Percentiles rank a stretch among this genome's conserved stretches.
Evolutionary conservation across 441 rosid genomes (phyloP).

Genomic region (Euphorbia celastroides): DNA sequence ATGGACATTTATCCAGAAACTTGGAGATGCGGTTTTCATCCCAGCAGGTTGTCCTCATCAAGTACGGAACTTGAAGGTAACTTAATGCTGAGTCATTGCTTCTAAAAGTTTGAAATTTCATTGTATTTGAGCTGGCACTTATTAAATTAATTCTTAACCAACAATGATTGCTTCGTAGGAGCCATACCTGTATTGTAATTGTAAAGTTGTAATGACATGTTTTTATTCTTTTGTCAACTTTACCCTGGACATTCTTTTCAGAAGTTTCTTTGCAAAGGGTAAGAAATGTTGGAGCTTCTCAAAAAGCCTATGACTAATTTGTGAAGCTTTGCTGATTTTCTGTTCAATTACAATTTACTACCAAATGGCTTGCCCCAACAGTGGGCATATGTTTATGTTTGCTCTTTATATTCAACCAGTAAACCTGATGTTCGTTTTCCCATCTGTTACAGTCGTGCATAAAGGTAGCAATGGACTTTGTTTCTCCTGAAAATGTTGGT

Average conservation of each 20-base stretch:
- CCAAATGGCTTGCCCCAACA: neutral
- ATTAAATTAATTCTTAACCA: neutral
- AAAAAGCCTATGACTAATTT: neutral
- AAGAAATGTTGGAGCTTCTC: neutral
- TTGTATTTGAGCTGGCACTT: neutral
- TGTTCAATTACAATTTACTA: neutral
- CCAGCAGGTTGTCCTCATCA: slow-evolving; percentile 98
- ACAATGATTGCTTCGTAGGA: neutral
- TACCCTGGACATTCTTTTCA: neutral
- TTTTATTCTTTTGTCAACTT: neutral
- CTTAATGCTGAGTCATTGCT: neutral
- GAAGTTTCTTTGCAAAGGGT: neutral
- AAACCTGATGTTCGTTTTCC: slow-evolving; percentile 3
- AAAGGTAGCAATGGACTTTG: slow-evolving; percentile 32
- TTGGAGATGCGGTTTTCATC: slow-evolving; percentile 85
- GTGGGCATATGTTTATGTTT: neutral
- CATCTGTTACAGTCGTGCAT: slow-evolving; percentile 25
- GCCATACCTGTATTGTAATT: neutral
- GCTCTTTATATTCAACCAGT: neutral
- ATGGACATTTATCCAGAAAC: slow-evolving; percentile 86
- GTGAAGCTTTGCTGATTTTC: slow-evolving; percentile 4
- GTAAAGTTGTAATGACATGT: neutral
- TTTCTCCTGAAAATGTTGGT: slow-evolving; percentile 32
- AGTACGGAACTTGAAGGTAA: slow-evolving; percentile 90
- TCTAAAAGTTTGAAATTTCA: neutral